A percentile compares a stretch with the other conserved stretches of the same genome.
phyloP scores from a whole-genome alignment of 768 basidiomycete genomes.

The Daedaleopsis nitida region DNA sequence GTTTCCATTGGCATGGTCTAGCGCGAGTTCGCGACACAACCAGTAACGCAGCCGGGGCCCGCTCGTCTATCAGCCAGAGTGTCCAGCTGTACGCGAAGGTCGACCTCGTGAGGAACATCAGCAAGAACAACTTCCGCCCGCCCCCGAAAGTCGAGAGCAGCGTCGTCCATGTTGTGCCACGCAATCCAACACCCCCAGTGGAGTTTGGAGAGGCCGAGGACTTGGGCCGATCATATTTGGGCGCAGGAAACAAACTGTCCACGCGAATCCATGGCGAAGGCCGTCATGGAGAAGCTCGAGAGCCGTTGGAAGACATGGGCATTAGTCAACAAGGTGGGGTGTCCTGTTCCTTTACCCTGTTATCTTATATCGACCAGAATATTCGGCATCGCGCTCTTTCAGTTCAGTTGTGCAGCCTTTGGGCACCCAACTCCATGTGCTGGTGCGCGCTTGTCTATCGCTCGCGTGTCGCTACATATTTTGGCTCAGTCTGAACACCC shows the following conservation, averaged over 20 bases:
- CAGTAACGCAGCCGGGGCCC: constrained; percentile 83
- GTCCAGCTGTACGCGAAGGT: constrained; percentile 98
- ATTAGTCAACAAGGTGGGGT: constrained; percentile 74
- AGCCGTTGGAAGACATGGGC: constrained; percentile 93
- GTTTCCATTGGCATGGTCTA: constrained; percentile 99
- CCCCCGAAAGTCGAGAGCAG: constrained; percentile 93
- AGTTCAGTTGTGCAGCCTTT: too few species aligned
- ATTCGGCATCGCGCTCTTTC: too few species aligned
- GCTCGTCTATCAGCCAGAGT: constrained; percentile 92
- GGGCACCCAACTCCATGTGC: too few species aligned
- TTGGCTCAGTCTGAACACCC: too few species aligned
- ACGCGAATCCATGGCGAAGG: constrained; percentile 93
- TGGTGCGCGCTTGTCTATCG: too few species aligned
- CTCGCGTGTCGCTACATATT: too few species aligned
- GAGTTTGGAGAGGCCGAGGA: constrained; percentile 99
- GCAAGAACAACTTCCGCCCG: constrained; percentile 96
- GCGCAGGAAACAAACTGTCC: constrained; percentile 85
- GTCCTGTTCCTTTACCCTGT: background rate
- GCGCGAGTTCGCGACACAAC: constrained; percentile 93
- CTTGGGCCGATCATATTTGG: constrained; percentile 89
- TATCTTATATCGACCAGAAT: too few species aligned
- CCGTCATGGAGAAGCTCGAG: constrained; percentile 93
- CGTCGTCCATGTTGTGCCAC: constrained; percentile 88
- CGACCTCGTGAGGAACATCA: constrained; percentile 94
- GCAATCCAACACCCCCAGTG: constrained; percentile 94